Evolutionary conservation across 345 rosid species (phyloP), one percentile per base, ranked within the genome.

Genomic region (Lumnitzera littorea): DNA sequence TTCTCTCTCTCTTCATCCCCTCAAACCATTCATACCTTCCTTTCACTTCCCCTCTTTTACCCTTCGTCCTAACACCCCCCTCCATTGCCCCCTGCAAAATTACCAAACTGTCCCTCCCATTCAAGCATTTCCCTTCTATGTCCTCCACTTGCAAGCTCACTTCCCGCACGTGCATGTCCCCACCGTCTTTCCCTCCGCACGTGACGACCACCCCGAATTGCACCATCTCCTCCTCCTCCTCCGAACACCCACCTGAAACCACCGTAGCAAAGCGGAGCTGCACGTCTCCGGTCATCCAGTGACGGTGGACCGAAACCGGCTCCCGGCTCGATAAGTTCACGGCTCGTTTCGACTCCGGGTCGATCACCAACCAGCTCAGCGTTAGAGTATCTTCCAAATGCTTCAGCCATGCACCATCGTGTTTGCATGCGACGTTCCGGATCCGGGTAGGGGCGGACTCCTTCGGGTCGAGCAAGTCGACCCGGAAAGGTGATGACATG

Each of bases 241-340:
- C 67, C 27, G 3, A 15, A 15, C 66, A 46, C 14, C 60, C 72
- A 41, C 71, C 78, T 2, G 49, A 77, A 50, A 74, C 47, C 51
- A 85, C 67, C 46, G 71, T 66, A 49, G 84, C 76, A 43, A 76
- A 92, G 29, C 63, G 64, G 58, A 72, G 78, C 70, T 77, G 82
- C 20, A 85, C 76, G 13, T 84, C 87, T 0, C 87, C 91, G 2
- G 86, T 74, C 36, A 85, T 53, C 96, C 96, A 89, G 73, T 81
- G 86, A 66, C 86, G 69, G 75, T 67, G 74, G 65, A 83, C 96
- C 5, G 78, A 46, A 12, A 85, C 87, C 5, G 98, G 68, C 50
- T 59, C 71, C 56, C 70, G 23, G 57, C 89, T 82, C 2, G 96
- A 89, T 31, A 92, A 0, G 46, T 84, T 87, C 31, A 70, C 79